Conservation (phyloP, 108 stramenopile species). For the Epithemia pelagica region DNA sequence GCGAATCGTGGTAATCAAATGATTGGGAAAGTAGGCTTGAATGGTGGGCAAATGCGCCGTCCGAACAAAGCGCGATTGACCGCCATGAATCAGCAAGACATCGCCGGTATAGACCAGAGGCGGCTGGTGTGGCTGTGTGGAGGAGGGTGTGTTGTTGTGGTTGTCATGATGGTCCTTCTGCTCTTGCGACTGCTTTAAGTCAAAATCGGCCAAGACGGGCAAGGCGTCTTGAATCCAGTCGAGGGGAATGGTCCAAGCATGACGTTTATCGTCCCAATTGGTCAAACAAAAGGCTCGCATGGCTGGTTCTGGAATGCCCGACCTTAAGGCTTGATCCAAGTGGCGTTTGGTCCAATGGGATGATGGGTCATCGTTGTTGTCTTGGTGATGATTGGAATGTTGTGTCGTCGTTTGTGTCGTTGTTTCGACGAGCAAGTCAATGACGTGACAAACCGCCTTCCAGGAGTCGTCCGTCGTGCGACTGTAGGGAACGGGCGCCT, state of each 20-base stretch:
- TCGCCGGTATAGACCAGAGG: conserved; percentile 59
- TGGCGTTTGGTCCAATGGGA: conserved; percentile 32
- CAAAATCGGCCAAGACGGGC: conserved; percentile 78
- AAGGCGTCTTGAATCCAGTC: conserved; percentile 64
- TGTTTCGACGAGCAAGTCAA: conserved; percentile 37
- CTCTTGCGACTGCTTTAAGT: conserved; percentile 13
- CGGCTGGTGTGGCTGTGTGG: too few relatives aligned
- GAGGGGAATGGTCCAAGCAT: conserved; percentile 80
- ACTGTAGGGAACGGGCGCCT: conserved; percentile 79
- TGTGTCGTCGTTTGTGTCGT: conserved; percentile 23
- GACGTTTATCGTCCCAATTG: conserved; percentile 56
- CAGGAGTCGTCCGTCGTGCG: conserved; percentile 42
- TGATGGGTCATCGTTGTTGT: conserved; percentile 12
- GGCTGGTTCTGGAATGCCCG: conserved; percentile 70
- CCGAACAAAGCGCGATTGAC: conserved; percentile 86
- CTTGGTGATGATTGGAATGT: conserved; percentile 19
- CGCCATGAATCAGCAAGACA: conserved; percentile 85
- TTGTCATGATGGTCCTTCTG: not conserved
- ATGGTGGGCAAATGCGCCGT: conserved; percentile 75
- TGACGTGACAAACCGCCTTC: conserved; percentile 80
- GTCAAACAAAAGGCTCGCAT: conserved; percentile 86
- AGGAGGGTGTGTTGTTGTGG: conserved; percentile 2
- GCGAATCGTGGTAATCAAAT: conserved; percentile 82
- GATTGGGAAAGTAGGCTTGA: conserved; percentile 79
- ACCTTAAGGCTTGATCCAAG: conserved; percentile 50